These are phyloP conservation scores for Mycena epipterygia DNA, from an alignment of 768 basidiomycete species.

Conservation along the genomic window DNA sequence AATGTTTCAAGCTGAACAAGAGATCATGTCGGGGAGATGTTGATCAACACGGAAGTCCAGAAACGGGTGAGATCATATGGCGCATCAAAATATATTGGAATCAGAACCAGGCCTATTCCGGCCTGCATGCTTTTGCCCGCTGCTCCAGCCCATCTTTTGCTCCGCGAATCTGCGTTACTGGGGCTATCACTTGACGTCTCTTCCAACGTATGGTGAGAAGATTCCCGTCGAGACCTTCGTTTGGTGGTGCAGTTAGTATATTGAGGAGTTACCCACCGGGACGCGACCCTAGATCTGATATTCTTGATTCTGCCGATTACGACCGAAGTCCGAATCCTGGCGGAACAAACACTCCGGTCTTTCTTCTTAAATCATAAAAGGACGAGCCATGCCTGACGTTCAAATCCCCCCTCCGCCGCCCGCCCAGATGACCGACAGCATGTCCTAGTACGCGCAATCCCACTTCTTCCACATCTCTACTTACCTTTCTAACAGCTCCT, in stretches of 20 bases:
- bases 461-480: conserved; percentile 9
- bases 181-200: neutral
- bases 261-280: conserved; percentile 10
- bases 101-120: neutral
- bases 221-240: neutral
- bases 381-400: conserved; percentile 41
- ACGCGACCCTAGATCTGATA: conserved; percentile 35
- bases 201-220: neutral
- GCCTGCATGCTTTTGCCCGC: neutral
- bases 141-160: neutral
- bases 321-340: neutral
- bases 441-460: conserved; percentile 65
- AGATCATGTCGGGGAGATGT: neutral
- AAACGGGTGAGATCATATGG: too few species aligned
- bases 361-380: conserved; percentile 34
- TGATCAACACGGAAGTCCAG: too few species aligned
- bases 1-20: neutral
- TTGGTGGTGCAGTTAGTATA: neutral
- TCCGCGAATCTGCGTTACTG: neutral
- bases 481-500: conserved; percentile 47
- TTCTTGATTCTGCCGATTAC: conserved; percentile 30
- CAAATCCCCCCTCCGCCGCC: conserved; percentile 53
- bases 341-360: conserved; percentile 13
- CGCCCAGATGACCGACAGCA: conserved; percentile 60
- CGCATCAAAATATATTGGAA: conserved; percentile 6